Base-by-base conservation (phyloP, 441 rosid species). In the Flueggea neowawraea region DNA sequence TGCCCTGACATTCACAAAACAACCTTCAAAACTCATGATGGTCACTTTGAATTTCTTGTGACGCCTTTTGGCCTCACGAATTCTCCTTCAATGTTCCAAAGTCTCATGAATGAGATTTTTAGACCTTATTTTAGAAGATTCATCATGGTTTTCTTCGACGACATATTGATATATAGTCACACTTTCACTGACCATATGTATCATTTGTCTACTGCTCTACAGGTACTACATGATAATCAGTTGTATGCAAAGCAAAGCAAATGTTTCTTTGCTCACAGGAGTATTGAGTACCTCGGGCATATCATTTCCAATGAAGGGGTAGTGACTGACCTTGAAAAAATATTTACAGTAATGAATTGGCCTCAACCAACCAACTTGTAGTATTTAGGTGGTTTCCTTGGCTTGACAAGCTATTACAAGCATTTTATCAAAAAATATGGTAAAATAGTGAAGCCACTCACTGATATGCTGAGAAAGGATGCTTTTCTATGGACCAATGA, bases 121-220 rank as follows among this genome's bases (percentile, higher is more conserved):
- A 3, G n/a, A 5, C 36, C 1, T 4, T 54, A 1, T n/a, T n/a
- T 45, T 5, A 5, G 31, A 10, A 8, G 16, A 7, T 58, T 58
- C 16, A 13, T 58, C 1, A 10, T 54, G 12, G 39, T 16, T 13
- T 64, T 55, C n/a, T n/a, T n/a, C n/a, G n/a, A 44, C 22, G 61
- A 64, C 16, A 64, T 64, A 7, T 50, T 64, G 7, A 32, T 64
- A 11, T 64, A 64, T 17, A 43, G 36, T 5, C 9, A 16, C 6
- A 13, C 31, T 10, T 52, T 11, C 31, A 11, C 4, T 9, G 54
- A 60, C 2, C 66, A 62, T 39, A 10, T 62, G 6, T 0, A 4
- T 3, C 49, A 62, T 43, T 6, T 52, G 10, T 7, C 10, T 16
- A 3, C 13, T 31, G 49, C 43, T 12, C 36, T 62, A 6, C 6